Percentiles rank a stretch among this genome's conserved stretches.
phyloP scores from a whole-genome alignment of 441 rosid species.

The Jatropha podagrica region DNA sequence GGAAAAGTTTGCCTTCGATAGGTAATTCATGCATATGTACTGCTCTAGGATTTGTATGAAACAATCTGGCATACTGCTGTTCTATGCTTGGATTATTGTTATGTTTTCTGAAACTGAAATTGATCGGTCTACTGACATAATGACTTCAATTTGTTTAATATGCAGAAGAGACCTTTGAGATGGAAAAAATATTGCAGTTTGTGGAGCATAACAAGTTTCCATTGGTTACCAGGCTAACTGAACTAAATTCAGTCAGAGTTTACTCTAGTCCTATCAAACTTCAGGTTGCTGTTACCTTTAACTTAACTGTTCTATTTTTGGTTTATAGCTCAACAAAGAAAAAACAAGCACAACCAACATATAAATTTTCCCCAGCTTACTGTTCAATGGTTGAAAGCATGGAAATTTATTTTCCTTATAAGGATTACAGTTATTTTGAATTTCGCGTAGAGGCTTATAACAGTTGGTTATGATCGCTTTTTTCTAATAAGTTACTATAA shows the following conservation, averaged over 20 bases:
- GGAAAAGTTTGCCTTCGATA: neutral
- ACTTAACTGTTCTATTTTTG: slow-evolving; percentile 12
- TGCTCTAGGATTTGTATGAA: neutral
- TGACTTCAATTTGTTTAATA: slow-evolving; percentile 24
- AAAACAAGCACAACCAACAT: neutral
- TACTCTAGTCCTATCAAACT: slow-evolving; percentile 74
- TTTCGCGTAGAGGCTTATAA: neutral
- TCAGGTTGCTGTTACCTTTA: slow-evolving; percentile 52
- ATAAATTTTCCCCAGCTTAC: neutral
- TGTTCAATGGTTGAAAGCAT: neutral
- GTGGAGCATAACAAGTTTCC: slow-evolving; percentile 75
- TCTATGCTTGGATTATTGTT: slow-evolving; percentile 1
- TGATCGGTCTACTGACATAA: slow-evolving; percentile 14
- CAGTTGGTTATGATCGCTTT: neutral
- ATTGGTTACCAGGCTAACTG: slow-evolving; percentile 69
- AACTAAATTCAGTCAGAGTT: slow-evolving; percentile 63
- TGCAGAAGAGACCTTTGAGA: slow-evolving; percentile 63
- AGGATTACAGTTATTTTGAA: neutral
- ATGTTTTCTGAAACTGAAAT: slow-evolving; percentile 13
- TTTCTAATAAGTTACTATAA: neutral
- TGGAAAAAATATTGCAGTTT: slow-evolving; percentile 59
- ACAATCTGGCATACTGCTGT: neutral
- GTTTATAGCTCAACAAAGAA: neutral
- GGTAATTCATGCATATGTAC: neutral
- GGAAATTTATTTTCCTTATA: neutral